Conservation (phyloP, 1,284 basidiomycete genomes). For the Naganishia liquefaciens region DNA sequence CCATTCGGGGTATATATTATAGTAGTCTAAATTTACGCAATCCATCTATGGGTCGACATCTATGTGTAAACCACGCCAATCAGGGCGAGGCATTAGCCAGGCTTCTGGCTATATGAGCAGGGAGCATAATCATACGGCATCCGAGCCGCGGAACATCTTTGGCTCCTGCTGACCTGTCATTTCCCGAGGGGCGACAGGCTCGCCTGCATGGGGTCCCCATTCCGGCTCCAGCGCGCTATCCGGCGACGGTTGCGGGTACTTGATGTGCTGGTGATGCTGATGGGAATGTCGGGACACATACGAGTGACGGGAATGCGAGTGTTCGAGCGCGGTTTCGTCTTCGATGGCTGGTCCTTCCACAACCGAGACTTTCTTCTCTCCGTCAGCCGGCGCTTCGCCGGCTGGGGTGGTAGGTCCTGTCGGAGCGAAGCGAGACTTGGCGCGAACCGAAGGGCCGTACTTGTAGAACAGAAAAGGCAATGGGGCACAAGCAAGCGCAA, state of each 20-base stretch:
- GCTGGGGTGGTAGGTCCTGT: constrained; percentile 1
- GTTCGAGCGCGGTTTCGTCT: not conserved
- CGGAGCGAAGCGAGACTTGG: constrained; percentile 43
- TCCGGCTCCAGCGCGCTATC: constrained; percentile 43
- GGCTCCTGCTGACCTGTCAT: constrained; percentile 17
- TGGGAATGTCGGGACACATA: constrained; percentile 7
- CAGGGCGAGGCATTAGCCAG: not conserved
- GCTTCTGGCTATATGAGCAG: not conserved
- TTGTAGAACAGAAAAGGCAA: constrained; percentile 58
- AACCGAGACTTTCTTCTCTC: constrained; percentile 12
- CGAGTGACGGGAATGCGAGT: constrained; percentile 23
- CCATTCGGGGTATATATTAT: not conserved
- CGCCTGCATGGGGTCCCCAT: constrained; percentile 44
- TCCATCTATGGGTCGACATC: constrained; percentile 5
- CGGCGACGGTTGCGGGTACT: constrained; percentile 34
- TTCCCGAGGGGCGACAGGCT: constrained; percentile 20
- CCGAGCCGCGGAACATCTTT: constrained; percentile 12
- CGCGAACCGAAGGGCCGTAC: constrained; percentile 50
- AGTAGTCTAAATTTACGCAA: not conserved
- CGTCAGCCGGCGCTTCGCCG: not conserved
- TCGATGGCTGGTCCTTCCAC: constrained; percentile 9
- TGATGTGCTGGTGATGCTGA: constrained; percentile 27
- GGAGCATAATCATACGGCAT: not conserved
- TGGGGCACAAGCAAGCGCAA: constrained; percentile 62
- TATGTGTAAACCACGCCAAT: not conserved